Conservation (phyloP, 129 eudicot genomes). For the Chrysanthemum makinoi region DNA sequence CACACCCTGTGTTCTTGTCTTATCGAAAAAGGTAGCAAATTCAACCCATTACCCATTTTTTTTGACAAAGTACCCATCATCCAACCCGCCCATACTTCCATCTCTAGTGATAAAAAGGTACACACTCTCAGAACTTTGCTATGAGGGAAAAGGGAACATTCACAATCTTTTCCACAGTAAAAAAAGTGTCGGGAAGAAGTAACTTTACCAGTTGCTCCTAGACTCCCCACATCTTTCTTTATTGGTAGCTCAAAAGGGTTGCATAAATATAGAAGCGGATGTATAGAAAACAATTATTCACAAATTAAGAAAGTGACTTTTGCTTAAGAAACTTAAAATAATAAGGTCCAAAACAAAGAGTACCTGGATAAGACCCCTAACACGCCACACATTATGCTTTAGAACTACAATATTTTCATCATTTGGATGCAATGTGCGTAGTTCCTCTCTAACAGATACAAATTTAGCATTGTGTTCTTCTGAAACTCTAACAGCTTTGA, state of each 20-base stretch:
- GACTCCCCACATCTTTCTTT: background rate
- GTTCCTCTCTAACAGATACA: slow-evolving; percentile 55
- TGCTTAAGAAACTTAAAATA: background rate
- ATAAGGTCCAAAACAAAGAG: background rate
- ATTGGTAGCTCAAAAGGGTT: slow-evolving; percentile 14
- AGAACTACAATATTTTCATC: slow-evolving; percentile 58
- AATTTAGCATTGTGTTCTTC: slow-evolving; percentile 59
- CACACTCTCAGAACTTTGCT: slow-evolving; percentile 1
- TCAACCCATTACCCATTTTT: background rate
- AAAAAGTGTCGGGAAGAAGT: background rate
- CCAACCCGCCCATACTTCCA: background rate
- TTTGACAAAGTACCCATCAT: too few relatives aligned
- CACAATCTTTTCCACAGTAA: background rate
- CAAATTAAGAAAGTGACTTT: background rate
- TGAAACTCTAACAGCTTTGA: slow-evolving; percentile 52
- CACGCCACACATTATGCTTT: slow-evolving; percentile 79
- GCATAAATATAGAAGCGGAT: background rate
- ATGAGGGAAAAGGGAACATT: background rate
- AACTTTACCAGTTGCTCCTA: slow-evolving; percentile 3
- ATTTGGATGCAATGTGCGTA: slow-evolving; percentile 52
- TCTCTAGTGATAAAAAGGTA: background rate
- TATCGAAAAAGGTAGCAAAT: background rate
- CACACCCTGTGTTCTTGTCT: background rate
- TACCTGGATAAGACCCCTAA: slow-evolving; percentile 73
- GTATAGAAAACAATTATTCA: background rate